Percentiles rank a stretch among this genome's conserved stretches.
phyloP scores from a whole-genome alignment of 495 filamentous ascomycete genomes.

The Elaphomyces granulatus region DNA sequence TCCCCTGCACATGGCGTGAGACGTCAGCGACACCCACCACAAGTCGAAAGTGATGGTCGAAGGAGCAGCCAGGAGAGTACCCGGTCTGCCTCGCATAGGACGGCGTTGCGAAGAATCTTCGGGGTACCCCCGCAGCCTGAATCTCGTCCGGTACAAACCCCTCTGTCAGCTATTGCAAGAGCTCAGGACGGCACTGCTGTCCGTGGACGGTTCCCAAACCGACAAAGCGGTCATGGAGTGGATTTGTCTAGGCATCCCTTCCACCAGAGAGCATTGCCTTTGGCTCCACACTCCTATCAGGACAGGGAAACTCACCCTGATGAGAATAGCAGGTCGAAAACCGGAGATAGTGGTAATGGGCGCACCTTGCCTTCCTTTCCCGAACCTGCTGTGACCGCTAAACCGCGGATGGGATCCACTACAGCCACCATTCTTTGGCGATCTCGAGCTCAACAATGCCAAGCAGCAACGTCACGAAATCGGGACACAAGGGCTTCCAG shows the following conservation, averaged over 20 bases:
- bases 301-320: conserved; percentile 1
- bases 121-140: conserved; percentile 6
- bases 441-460: too few species aligned
- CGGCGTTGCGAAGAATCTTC: conserved; percentile 19
- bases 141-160: not conserved
- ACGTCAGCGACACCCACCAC: not conserved
- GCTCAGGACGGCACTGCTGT: conserved; percentile 26
- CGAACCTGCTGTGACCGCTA: not conserved
- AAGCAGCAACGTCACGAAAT: too few species aligned
- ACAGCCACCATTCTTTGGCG: too few species aligned
- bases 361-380: not conserved
- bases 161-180: conserved; percentile 13
- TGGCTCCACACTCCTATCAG: conserved; percentile 3
- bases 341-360: not conserved
- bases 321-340: not conserved
- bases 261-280: conserved; percentile 14
- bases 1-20: not conserved
- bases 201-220: conserved; percentile 23
- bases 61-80: not conserved
- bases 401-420: not conserved
- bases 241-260: conserved; percentile 20
- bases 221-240: conserved; percentile 28
- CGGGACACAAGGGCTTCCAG: too few species aligned
- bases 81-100: conserved; percentile 11
- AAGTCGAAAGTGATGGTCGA: not conserved